Evolutionary conservation across 768 basidiomycete genomes (phyloP), one percentile per base, ranked within the genome.

Genomic region (Hygrocybe coccinea): DNA sequence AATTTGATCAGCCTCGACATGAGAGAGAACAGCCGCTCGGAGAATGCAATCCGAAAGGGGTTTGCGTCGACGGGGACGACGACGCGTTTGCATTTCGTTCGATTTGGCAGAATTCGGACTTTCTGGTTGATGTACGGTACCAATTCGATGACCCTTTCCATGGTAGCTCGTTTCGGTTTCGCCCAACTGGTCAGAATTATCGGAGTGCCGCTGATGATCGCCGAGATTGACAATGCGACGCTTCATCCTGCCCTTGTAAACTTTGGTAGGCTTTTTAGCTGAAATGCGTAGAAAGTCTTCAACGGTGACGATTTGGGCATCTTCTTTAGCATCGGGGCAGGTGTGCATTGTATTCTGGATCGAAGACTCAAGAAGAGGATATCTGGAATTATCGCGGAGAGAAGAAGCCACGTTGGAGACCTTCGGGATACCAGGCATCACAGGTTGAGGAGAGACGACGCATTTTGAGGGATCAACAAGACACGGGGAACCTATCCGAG

Each of bases 1-100:
- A 56, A 47, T 58, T 14, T 65, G 62, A 15, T 69, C 65, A 10
- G 72, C 65, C 25, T 73, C 64, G 9, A 69, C 72, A 50, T 69
- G 62, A 1, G 73, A 70, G 34, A 70, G 56, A 8, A 72, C 57
- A 39, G 72, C 70, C 43, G 74, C 74, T 47, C 67, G 66, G 24
- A 74, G 63, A 51, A 76, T 60, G 25, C 74, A 68, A 37, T 64
- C 56, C n/a, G 68, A 62, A 21, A 73, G 63, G 5, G 68, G 43
- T 48, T 61, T 67, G 12, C 37, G 53, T 52, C 58, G 66, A 43
- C 52, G 52, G 17, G 14, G 51, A 3, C 35, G 34, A 17, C 12
- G 53, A 33, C 19, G 50, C 9, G 11, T 6, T n/a, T 15, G 24
- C 24, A 6, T 11, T 25, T 29, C 33, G 24, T 15, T 29, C 11